Evolutionary conservation across 805 yeast genomes (phyloP).

Genomic region (Pichia paraexigua): DNA sequence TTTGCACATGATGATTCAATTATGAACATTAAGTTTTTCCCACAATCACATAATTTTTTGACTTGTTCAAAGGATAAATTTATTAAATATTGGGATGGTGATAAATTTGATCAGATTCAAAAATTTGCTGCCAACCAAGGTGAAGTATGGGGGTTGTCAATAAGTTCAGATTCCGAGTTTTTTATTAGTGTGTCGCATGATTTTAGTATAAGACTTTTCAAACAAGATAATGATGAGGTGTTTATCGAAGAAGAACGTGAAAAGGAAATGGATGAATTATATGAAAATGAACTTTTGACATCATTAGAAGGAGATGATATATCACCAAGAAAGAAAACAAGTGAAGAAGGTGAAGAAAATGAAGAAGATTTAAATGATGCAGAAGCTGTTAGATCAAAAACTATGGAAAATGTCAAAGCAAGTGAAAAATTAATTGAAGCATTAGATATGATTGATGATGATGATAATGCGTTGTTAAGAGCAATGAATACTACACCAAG

Average conservation of each 20-base stretch:
- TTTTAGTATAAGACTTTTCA: conserved; percentile 90
- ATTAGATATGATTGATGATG: conserved; percentile 70
- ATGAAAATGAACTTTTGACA: conserved; percentile 70
- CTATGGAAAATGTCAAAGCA: conserved; percentile 85
- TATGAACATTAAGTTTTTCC: conserved; percentile 78
- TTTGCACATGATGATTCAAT: conserved; percentile 97
- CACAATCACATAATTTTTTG: conserved; percentile 82
- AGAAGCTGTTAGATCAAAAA: conserved; percentile 67
- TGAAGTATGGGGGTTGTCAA: conserved; percentile 90
- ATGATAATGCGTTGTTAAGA: conserved; percentile 63
- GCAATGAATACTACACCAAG: conserved; percentile 69
- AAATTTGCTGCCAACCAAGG: conserved; percentile 79
- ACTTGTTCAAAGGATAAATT: conserved; percentile 84
- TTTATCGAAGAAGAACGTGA: conserved; percentile 95
- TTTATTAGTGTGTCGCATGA: conserved; percentile 87
- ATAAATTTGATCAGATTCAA: conserved; percentile 89
- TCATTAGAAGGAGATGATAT: conserved; percentile 55
- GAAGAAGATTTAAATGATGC: conserved; percentile 45
- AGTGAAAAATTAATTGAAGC: conserved; percentile 94
- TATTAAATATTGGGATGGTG: conserved; percentile 97
- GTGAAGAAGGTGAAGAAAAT: conserved; percentile 29
- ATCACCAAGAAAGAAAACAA: conserved; percentile 28
- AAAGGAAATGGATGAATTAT: conserved; percentile 86
- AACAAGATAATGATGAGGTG: conserved; percentile 89
- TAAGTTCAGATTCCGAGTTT: conserved; percentile 61